Evolutionary conservation across 148 eudicot genomes (phyloP).

Genomic region (Chenopodium formosanum): DNA sequence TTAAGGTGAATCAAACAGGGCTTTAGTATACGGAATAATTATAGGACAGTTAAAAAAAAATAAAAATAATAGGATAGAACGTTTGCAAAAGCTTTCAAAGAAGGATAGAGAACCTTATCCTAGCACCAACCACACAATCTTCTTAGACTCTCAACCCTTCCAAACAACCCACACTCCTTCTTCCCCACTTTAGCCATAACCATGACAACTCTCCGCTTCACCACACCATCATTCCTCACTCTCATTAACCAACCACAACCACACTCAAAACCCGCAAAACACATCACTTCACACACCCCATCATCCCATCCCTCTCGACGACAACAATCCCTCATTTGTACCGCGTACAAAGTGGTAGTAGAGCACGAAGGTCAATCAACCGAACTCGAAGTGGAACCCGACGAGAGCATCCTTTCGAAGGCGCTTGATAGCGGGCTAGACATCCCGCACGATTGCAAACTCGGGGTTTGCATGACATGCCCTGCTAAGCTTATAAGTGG

Average conservation of each 20-base stretch:
- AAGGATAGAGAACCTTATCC: slow-evolving; percentile 3
- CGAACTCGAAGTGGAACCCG: slow-evolving; percentile 70
- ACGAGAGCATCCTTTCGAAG: slow-evolving; percentile 72
- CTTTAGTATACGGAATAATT: too few relatives aligned
- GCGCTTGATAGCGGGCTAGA: slow-evolving; percentile 64
- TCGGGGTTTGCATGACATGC: slow-evolving; percentile 97
- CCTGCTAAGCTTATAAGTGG: slow-evolving; percentile 76
- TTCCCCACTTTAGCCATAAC: neutral
- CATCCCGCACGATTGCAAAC: slow-evolving; percentile 84
- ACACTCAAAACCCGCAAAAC: slow-evolving; percentile 9
- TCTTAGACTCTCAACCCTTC: slow-evolving; percentile 3
- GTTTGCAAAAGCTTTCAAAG: too few relatives aligned
- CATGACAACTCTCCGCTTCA: slow-evolving; percentile 48
- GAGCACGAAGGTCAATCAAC: slow-evolving; percentile 63
- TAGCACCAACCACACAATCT: slow-evolving; percentile 12
- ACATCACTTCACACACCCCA: neutral
- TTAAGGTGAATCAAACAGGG: too few relatives aligned
- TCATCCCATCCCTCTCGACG: neutral
- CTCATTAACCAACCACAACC: slow-evolving; percentile 24
- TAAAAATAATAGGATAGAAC: too few relatives aligned
- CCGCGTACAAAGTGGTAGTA: slow-evolving; percentile 56
- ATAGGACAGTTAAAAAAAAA: too few relatives aligned
- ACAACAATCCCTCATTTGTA: slow-evolving; percentile 13
- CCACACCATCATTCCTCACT: slow-evolving; percentile 36
- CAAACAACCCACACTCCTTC: neutral